These are phyloP conservation scores for Hevea brasiliensis DNA, from an alignment of 345 rosid species.

Conservation along the genomic window DNA sequence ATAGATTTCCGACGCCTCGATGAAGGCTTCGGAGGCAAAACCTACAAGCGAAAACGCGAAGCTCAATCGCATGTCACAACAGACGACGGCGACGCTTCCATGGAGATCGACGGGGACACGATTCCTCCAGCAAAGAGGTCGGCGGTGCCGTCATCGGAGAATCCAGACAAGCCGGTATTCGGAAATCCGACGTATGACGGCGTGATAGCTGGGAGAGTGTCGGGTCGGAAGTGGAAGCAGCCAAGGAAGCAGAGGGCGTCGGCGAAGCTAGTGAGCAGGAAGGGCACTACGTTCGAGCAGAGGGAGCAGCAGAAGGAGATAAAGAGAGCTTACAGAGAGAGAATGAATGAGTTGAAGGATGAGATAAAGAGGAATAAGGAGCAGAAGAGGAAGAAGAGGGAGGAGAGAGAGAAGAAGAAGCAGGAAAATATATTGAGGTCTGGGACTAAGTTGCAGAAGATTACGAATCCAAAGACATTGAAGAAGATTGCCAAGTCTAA, in stretches of 20 bases:
- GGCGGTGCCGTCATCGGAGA: constrained; percentile 64
- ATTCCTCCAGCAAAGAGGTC: constrained; percentile 64
- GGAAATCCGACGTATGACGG: constrained; percentile 84
- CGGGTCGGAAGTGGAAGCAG: constrained; percentile 86
- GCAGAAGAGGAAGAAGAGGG: constrained; percentile 79
- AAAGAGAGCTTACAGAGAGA: constrained; percentile 74
- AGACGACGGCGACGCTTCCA: constrained; percentile 33
- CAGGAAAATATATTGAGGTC: constrained; percentile 71
- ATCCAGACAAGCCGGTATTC: constrained; percentile 65
- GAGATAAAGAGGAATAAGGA: constrained; percentile 73
- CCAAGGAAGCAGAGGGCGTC: constrained; percentile 66
- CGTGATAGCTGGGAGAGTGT: constrained; percentile 86
- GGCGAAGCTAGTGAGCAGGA: constrained; percentile 60
- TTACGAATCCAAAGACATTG: constrained; percentile 79
- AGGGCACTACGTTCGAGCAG: constrained; percentile 56
- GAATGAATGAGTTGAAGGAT: constrained; percentile 75
- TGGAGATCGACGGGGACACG: constrained; percentile 57
- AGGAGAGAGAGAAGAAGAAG: constrained; percentile 92
- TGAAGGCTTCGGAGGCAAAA: constrained; percentile 96
- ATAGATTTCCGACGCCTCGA: constrained; percentile 80
- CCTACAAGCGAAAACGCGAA: constrained; percentile 77
- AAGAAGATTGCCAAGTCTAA: constrained; percentile 76
- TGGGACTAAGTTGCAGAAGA: constrained; percentile 79
- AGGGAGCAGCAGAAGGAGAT: constrained; percentile 67
- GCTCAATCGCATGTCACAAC: not conserved